These are phyloP conservation scores for Aegilops tauschii DNA, from an alignment of 176 grass and related monocot genomes.

Conservation along the genomic window DNA sequence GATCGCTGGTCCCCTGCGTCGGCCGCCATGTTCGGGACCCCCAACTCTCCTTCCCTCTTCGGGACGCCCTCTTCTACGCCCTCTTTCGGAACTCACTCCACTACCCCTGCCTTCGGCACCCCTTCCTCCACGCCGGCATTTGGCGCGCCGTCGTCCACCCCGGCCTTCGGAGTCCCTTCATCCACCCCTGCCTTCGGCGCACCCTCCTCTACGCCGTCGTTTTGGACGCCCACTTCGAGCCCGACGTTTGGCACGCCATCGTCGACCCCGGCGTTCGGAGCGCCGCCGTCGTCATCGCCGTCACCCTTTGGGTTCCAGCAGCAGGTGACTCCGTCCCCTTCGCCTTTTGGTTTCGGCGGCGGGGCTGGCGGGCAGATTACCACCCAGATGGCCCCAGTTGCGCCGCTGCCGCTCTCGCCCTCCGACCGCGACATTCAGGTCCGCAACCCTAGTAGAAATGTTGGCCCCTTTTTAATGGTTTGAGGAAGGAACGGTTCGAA, in stretches of 20 bases:
- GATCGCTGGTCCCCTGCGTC: background rate
- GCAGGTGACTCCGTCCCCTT: slow-evolving; percentile 45
- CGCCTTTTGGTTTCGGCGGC: slow-evolving; percentile 44
- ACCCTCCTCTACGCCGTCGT: slow-evolving; percentile 23
- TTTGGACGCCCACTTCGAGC: slow-evolving; percentile 35
- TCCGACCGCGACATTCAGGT: slow-evolving; percentile 97
- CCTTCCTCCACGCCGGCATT: slow-evolving; percentile 27
- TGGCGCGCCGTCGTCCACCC: background rate
- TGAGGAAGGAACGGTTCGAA: background rate
- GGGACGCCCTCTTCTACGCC: slow-evolving; percentile 6
- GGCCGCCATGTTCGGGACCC: slow-evolving; percentile 13
- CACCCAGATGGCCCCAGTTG: slow-evolving; percentile 97
- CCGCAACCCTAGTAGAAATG: background rate
- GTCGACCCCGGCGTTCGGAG: slow-evolving; percentile 34
- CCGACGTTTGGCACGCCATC: slow-evolving; percentile 44
- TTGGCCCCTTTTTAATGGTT: background rate
- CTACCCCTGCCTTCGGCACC: slow-evolving; percentile 33
- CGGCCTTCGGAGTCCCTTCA: slow-evolving; percentile 20
- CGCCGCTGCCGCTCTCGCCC: slow-evolving; percentile 63
- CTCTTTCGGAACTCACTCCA: background rate
- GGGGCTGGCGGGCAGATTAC: slow-evolving; percentile 61
- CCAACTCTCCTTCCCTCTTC: slow-evolving; percentile 20
- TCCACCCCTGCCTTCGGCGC: slow-evolving; percentile 21
- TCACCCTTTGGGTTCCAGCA: slow-evolving; percentile 59
- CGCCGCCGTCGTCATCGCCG: slow-evolving; percentile 10